A percentile compares a stretch with the other conserved stretches of the same genome.
phyloP scores from a whole-genome alignment of 2,329 filamentous ascomycete genomes.

The Dothideomycetes sp. region DNA sequence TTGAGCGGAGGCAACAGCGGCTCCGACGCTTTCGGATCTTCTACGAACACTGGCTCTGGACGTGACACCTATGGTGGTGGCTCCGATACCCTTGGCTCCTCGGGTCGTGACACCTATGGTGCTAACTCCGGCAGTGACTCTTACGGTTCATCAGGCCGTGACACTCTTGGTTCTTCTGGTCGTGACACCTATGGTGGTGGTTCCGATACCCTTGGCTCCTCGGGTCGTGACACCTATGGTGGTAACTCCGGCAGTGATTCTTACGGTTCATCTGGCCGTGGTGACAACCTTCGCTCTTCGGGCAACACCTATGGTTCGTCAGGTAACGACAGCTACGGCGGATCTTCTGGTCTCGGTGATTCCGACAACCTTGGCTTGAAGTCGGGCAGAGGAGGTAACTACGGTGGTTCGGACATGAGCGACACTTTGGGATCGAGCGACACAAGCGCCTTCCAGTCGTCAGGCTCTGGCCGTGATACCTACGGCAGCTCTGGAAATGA shows the following conservation, averaged over 20 bases:
- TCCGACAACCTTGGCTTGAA: too few species aligned
- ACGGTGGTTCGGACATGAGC: too few species aligned
- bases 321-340: constrained; percentile 20
- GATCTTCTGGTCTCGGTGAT: constrained; percentile 24
- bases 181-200: background rate
- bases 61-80: constrained; percentile 4
- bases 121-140: constrained; percentile 17
- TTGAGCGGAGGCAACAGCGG: background rate
- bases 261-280: constrained; percentile 20
- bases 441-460: too few species aligned
- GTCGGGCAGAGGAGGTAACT: too few species aligned
- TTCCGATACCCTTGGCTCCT: constrained; percentile 15
- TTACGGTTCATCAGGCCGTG: background rate
- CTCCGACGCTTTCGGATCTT: background rate
- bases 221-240: constrained; percentile 16
- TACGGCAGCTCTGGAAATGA: background rate
- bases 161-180: background rate
- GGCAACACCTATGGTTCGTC: background rate
- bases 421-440: too few species aligned
- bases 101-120: constrained; percentile 17
- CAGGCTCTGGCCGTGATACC: too few species aligned
- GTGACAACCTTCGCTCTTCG: constrained; percentile 1
- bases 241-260: constrained; percentile 28
- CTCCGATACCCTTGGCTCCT: constrained; percentile 17
- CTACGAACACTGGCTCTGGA: background rate